phyloP scores from a whole-genome alignment of 1,284 basidiomycete species.

The Exobasidium rhododendri region DNA sequence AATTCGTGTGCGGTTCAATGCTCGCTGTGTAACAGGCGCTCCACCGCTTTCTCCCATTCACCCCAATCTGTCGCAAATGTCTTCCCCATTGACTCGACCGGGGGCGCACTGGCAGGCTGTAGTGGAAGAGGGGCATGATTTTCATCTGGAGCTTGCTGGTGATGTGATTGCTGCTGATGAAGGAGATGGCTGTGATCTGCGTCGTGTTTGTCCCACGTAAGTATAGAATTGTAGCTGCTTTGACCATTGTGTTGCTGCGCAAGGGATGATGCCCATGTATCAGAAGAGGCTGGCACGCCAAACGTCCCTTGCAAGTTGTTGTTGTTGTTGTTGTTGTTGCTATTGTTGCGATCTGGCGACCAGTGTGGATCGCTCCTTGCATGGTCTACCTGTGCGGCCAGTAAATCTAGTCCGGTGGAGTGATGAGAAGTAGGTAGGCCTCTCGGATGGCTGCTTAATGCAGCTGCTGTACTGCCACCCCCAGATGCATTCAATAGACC shows the following conservation, averaged over 20 bases:
- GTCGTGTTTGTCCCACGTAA: constrained; percentile 2
- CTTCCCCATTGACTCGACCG: not conserved
- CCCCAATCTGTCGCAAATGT: constrained; percentile 9
- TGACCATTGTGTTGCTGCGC: too few relatives aligned
- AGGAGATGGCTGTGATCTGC: not conserved
- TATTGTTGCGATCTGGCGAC: not conserved
- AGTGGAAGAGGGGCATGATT: not conserved
- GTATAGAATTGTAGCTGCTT: not conserved
- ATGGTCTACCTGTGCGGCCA: constrained; percentile 25
- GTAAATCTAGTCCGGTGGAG: constrained; percentile 32
- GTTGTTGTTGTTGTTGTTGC: not conserved
- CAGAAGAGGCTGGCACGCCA: not conserved
- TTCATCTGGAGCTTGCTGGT: not conserved
- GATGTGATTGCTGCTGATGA: constrained; percentile 6
- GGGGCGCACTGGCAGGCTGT: not conserved
- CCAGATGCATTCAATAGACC: constrained; percentile 24
- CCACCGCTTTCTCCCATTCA: constrained; percentile 6
- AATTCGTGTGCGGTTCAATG: too few relatives aligned
- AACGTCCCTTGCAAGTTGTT: not conserved
- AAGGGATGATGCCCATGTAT: not conserved
- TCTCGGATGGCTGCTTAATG: not conserved
- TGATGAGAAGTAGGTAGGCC: not conserved
- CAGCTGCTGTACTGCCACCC: not conserved
- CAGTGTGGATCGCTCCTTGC: constrained; percentile 6
- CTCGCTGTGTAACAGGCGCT: constrained; percentile 9